Evolutionary conservation across 1,139 yeast species (phyloP), one percentile per base, ranked within the genome.

Genomic region (Suhomyces taliae): DNA sequence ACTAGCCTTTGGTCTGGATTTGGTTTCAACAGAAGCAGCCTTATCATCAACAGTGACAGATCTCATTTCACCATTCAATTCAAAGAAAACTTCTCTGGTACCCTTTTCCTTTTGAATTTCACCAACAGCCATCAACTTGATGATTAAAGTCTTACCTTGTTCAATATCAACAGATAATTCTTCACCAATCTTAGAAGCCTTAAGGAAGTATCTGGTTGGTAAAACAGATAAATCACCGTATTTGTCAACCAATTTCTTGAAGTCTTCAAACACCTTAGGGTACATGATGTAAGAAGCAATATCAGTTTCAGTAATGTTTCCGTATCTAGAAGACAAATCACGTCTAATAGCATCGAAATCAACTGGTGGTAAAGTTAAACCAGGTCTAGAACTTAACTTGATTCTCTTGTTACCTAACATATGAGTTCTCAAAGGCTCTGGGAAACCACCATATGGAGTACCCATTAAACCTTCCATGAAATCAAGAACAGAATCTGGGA

Each of bases 401-500:
- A 88, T 85, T 73, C 99, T 87, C 83, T 90, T 91, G 65, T 81
- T 82, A 44, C 76, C 74, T 65, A 93, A 82, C 53, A 93, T 81
- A 66, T 91, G 88, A 40, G 96, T 78, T 74, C 99, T 85, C 69
- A 93, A 79, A 41, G 99, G 99, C 73, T 93, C 99, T 46, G 99
- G 99, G 95, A 95, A 93, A 7, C 99, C 99, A 58, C 99, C 99
- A 66, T 89, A 90, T 59, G 99, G 99, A 61, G 93, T 93, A 65
- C 99, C 99, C 90, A 95, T 93, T 65, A 93, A 80, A 60, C 99
- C 99, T 76, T 95, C 97, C 82, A 93, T 90, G 79, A 93, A 93
- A 72, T 95, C 99, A 65, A 93, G 80, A 33, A 93, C 97, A 14
- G 98, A 91, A 63, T 87, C 97, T 50, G 99, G 99, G 95, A 93